phyloP scores from a whole-genome alignment of 202 grass and related monocot species.

The Musa balbisiana region DNA sequence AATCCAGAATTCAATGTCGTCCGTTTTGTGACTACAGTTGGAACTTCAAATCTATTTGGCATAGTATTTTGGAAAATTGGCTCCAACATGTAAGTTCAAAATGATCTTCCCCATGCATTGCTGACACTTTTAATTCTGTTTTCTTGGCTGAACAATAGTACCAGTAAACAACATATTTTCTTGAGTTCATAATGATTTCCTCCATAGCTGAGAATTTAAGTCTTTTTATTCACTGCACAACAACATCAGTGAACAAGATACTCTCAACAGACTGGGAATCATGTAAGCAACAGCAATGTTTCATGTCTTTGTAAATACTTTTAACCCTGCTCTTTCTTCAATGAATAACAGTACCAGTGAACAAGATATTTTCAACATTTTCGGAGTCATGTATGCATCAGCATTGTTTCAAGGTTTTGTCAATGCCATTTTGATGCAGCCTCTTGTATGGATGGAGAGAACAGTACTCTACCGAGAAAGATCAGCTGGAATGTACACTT shows the following conservation, averaged over 20 bases:
- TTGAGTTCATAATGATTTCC: too few species aligned
- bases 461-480: slow-evolving; percentile 58
- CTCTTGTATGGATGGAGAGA: slow-evolving; percentile 64
- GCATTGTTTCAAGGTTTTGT: slow-evolving; percentile 77
- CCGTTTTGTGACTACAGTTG: slow-evolving; percentile 62
- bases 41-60: slow-evolving; percentile 62
- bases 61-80: slow-evolving; percentile 83
- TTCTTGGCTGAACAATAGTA: background rate
- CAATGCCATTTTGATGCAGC: slow-evolving; percentile 62
- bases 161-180: too few species aligned
- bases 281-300: too few species aligned
- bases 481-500: slow-evolving; percentile 3
- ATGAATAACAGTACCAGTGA: slow-evolving; percentile 42
- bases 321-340: background rate
- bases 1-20: slow-evolving; percentile 71
- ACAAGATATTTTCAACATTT: slow-evolving; percentile 84
- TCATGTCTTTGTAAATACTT: too few species aligned
- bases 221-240: too few species aligned
- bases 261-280: too few species aligned
- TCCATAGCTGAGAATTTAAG: too few species aligned
- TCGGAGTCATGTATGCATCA: slow-evolving; percentile 56
- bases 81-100: slow-evolving; percentile 58
- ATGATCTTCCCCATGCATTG: too few species aligned
- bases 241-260: too few species aligned
- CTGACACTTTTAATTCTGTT: background rate